phyloP scores from a whole-genome alignment of 768 basidiomycete species.

The Mycena belliarum region DNA sequence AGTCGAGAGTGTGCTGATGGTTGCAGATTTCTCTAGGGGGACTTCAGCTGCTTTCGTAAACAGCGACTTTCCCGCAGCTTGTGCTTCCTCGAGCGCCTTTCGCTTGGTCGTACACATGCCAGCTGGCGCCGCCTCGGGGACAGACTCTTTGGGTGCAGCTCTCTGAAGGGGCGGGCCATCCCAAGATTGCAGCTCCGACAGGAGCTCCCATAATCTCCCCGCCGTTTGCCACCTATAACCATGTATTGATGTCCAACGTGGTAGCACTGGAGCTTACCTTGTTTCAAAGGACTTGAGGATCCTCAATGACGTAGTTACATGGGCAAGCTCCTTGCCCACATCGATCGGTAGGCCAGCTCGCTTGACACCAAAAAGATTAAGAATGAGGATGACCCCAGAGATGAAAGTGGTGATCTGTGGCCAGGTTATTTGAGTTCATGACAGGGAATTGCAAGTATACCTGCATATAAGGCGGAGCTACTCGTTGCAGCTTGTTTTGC shows the following conservation, averaged over 20 bases:
- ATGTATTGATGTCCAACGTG: not conserved
- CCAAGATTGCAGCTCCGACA: conserved; percentile 19
- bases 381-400: conserved; percentile 44
- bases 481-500: conserved; percentile 9
- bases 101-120: conserved; percentile 16
- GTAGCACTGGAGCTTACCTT: not conserved
- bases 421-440: too few species aligned
- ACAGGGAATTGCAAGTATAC: not conserved
- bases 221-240: conserved; percentile 16
- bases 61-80: not conserved
- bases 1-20: not conserved
- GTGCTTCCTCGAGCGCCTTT: not conserved
- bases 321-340: conserved; percentile 34
- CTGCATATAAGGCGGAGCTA: conserved; percentile 16
- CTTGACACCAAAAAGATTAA: conserved; percentile 44
- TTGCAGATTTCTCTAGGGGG: not conserved
- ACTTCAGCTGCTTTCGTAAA: not conserved
- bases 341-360: conserved; percentile 32
- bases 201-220: conserved; percentile 20
- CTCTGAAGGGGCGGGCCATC: conserved; percentile 18
- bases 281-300: conserved; percentile 25
- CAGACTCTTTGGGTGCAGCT: not conserved
- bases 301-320: conserved; percentile 41
- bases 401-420: conserved; percentile 4
- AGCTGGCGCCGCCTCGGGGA: not conserved